These are phyloP conservation scores for Phyllosticta citribraziliensis DNA, from an alignment of 2,329 filamentous ascomycete species.

Conservation along the genomic window DNA sequence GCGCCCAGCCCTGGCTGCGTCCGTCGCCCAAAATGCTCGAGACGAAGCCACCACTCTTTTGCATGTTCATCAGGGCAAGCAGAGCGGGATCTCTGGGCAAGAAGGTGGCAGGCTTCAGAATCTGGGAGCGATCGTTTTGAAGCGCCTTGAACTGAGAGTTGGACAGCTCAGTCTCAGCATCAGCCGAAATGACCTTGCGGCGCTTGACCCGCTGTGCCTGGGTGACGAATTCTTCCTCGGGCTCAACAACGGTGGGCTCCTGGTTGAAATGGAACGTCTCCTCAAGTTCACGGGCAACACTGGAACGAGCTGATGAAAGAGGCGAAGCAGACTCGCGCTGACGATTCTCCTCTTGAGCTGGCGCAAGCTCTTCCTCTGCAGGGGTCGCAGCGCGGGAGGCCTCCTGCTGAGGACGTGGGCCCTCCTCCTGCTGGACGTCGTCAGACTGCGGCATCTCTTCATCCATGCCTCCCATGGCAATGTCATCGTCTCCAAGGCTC, in stretches of 20 bases:
- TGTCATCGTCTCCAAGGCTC: constrained; percentile 19
- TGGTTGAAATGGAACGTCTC: constrained; percentile 41
- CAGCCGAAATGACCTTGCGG: constrained; percentile 73
- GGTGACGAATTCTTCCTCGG: constrained; percentile 43
- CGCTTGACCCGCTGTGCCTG: constrained; percentile 68
- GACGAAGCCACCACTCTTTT: constrained; percentile 83
- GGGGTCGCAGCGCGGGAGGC: constrained; percentile 2
- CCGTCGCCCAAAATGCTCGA: constrained; percentile 76
- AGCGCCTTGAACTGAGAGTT: constrained; percentile 74
- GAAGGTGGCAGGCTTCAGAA: constrained; percentile 72
- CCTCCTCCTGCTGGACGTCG: constrained; percentile 37
- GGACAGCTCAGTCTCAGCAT: constrained; percentile 68
- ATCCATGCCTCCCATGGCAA: constrained; percentile 37
- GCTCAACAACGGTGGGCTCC: constrained; percentile 31
- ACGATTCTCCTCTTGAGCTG: constrained; percentile 11
- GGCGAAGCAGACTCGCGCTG: constrained; percentile 42
- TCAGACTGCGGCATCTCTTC: constrained; percentile 17
- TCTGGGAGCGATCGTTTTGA: constrained; percentile 75
- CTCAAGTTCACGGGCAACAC: constrained; percentile 53
- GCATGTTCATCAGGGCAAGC: constrained; percentile 81
- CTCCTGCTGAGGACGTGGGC: constrained; percentile 17
- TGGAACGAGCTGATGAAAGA: constrained; percentile 43
- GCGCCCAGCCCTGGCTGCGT: constrained; percentile 72
- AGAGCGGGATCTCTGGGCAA: constrained; percentile 80
- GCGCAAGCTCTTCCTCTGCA: background rate